Conservation (phyloP, 2,329 filamentous ascomycete species). For the Chaetomiaceae sp. region DNA sequence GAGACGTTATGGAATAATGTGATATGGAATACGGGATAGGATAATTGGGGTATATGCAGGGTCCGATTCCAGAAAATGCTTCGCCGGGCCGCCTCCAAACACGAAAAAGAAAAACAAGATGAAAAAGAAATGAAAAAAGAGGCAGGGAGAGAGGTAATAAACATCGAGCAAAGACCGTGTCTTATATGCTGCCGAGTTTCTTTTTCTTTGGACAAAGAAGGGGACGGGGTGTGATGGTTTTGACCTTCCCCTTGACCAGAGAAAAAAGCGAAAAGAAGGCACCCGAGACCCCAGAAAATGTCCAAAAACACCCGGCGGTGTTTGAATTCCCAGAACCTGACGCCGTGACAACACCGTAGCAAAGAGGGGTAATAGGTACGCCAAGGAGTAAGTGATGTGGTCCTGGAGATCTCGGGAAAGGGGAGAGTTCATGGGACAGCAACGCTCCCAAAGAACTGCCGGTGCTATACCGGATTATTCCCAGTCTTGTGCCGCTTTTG, state of each 20-base stretch:
- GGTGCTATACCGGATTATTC: neutral
- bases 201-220: neutral
- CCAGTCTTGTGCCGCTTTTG: constrained; percentile 47
- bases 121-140: neutral
- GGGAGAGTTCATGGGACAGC: no score
- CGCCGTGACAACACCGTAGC: neutral
- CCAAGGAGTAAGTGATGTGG: neutral
- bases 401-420: neutral
- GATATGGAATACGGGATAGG: no score
- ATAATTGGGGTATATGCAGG: constrained; percentile 1
- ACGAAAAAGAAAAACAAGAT: neutral
- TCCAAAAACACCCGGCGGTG: neutral
- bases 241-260: neutral
- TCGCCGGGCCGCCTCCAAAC: neutral
- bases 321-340: neutral
- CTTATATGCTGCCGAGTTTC: neutral
- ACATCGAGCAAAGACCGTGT: neutral
- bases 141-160: neutral
- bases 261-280: no score
- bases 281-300: neutral
- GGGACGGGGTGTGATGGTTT: neutral
- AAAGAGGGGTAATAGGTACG: neutral
- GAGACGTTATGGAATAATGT: no score
- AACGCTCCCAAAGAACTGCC: neutral
- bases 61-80: neutral